A percentile compares a stretch with the other conserved stretches of the same genome.
phyloP scores from a whole-genome alignment of 176 grass and related monocot species.

The Chloris gayana region DNA sequence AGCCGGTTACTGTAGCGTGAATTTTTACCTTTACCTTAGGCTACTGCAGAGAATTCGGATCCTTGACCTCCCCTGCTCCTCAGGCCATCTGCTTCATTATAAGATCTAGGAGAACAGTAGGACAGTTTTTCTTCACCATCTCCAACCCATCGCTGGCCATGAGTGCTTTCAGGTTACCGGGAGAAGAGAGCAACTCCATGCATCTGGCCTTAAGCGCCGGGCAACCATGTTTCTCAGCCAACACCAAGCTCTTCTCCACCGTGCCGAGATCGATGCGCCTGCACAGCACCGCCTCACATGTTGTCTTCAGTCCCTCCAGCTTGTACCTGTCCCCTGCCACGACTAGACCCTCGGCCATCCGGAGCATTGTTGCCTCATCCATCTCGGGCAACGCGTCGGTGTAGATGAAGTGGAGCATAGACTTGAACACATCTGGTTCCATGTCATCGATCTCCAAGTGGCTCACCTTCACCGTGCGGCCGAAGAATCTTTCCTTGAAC shows the following conservation, averaged over 20 bases:
- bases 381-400: constrained; percentile 21
- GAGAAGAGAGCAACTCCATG: background rate
- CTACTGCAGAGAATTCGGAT: no score
- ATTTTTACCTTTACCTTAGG: no score
- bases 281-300: background rate
- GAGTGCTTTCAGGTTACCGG: background rate
- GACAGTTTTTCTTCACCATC: background rate
- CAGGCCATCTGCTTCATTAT: background rate
- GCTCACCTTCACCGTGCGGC: background rate
- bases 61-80: background rate
- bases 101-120: background rate
- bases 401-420: constrained; percentile 41
- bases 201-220: background rate
- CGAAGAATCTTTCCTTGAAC: background rate
- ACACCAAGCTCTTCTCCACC: background rate
- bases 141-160: background rate
- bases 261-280: background rate
- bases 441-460: background rate
- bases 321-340: constrained; percentile 27
- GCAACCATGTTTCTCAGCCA: background rate
- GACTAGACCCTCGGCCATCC: constrained; percentile 14
- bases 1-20: no score
- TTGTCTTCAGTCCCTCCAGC: constrained; percentile 28
- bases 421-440: constrained; percentile 27
- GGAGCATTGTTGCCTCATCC: background rate